These are phyloP conservation scores for Hypocreales sp. DNA, from an alignment of 2,329 filamentous ascomycete genomes.

Conservation along the genomic window DNA sequence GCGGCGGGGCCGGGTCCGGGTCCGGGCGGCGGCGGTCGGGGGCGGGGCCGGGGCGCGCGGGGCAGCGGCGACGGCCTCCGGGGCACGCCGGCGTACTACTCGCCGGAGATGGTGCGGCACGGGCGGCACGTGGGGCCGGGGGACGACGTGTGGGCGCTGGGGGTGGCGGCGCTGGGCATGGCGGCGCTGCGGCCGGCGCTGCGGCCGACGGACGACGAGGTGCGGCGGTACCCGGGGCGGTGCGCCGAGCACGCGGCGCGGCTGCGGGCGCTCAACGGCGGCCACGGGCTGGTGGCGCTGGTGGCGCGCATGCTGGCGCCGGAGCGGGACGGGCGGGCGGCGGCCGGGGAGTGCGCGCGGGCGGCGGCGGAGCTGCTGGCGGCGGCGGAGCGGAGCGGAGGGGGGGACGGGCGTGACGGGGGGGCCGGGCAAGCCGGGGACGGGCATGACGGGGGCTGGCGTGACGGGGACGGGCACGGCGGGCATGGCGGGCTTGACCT, in stretches of 20 bases:
- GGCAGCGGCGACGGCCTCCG: too few species aligned
- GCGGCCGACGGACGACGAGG: constrained; percentile 4
- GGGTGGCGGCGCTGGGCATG: constrained; percentile 14
- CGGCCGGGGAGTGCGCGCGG: constrained; percentile 8
- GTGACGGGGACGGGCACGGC: too few species aligned
- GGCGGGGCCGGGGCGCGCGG: too few species aligned
- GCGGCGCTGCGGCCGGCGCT: constrained; percentile 12
- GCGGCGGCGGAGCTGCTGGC: constrained; percentile 3
- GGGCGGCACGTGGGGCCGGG: constrained; percentile 8
- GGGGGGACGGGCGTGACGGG: too few species aligned
- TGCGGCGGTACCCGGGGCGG: constrained; percentile 8
- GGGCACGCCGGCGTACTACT: constrained; percentile 14
- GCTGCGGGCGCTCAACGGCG: constrained; percentile 10
- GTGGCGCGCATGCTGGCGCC: constrained; percentile 8
- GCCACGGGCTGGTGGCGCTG: constrained; percentile 9
- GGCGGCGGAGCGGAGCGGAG: neutral
- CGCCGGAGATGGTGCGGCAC: constrained; percentile 11
- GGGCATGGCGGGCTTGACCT: constrained; percentile 4
- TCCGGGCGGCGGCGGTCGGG: too few species aligned
- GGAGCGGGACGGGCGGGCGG: constrained; percentile 6
- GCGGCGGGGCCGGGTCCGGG: too few species aligned
- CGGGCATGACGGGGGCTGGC: too few species aligned
- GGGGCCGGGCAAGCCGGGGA: too few species aligned
- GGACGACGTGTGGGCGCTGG: constrained; percentile 20
- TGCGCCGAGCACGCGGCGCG: constrained; percentile 10